Base-by-base conservation (phyloP, 1,139 yeast genomes). In the Taiozyma sp. region DNA sequence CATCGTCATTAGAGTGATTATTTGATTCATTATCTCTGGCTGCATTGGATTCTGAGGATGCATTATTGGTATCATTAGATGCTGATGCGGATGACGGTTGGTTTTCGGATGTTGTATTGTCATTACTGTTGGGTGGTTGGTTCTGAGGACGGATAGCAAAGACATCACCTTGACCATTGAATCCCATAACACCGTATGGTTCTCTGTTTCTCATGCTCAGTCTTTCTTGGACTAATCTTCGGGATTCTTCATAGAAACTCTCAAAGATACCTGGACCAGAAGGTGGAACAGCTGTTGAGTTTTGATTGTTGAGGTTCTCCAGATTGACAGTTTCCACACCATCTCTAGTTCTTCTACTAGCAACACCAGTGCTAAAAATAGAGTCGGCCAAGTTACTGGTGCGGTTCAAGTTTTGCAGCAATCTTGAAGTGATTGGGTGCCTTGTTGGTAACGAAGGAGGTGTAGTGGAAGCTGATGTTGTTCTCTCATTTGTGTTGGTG, bases 301-400 rank as follows among this genome's bases (percentile, higher is more conserved):
- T 6, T 21, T 26, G 30, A 22, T 50, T 53, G 6, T 55, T 30
- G 24, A 37, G 6, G 16, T 37, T 37, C 4, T 37, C 24, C 24
- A 21, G 14, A 37, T 53, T 56, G 8, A 56, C 61, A 1, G 82
- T 77, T 37, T 70, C 75, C 3, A 79, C 78, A 0, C 84, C 84
- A 48, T 61, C 58, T 1, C 70, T 63, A 0, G 80, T 75, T 59
- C 85, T 67, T 58, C 80, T 69, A 56, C 84, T 79, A 3, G 76
- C 66, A 22, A 80, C 77, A 0, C 84, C 84, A 4, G 73, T 43
- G 0, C 55, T 47, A 39, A 58, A 53, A 4, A 60, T 0, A 79
- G 77, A 56, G 76, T 77, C 51, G 7, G 41, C 24, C 24, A 37
- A 21, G 74, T 54, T 37, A 14, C 48, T 39, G 11, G 40, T 28